Evolutionary conservation across 2,329 filamentous ascomycete genomes (phyloP), one percentile per base, ranked within the genome.

Genomic region (Fusarium sp.): DNA sequence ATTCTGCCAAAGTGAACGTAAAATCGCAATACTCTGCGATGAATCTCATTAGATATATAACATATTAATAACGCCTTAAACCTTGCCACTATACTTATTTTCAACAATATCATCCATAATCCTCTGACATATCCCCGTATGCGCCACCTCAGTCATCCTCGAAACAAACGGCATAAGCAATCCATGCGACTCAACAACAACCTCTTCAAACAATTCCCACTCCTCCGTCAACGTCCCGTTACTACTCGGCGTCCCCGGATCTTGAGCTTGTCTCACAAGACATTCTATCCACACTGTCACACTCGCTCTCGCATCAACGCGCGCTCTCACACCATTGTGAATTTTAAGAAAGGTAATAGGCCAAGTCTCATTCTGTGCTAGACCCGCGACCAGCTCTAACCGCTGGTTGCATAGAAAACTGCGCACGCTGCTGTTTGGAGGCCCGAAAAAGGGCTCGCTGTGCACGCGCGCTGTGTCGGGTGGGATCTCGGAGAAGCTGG

Each of bases 161-260:
- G 58, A 52, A 18, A 70, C 62, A 59, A 69, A 69, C 2, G 67
- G 67, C 67, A 69, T 69, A 12, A 69, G 18, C 4, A 69, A 50
- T 12, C 44, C 42, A 25, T 70, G 69, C 9, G 62, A 34, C 37
- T 69, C 67, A 5, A 70, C 58, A 0, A 54, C 19, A 9, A 70
- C 45, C 30, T 67, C 67, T 13, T 70, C 67, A 34, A 63, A 63
- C 16, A 69, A 23, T 5, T 69, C 67, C 67, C 67, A 69, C 6
- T 69, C 67, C 34, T 67, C 62, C 3, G 28, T 30, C 19, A 70
- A 9, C 5, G 67, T 70, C 6, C 43, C 56, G 2, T 54, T 49
- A 4, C 31, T 66, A 18, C 56, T 48, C 2, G 67, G 67, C 10
- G 67, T 69, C 0, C 58, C 54, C 1, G 51, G 31, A 34, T 69